Evolutionary conservation across 495 filamentous ascomycete genomes (phyloP), one percentile per base, ranked within the genome.

Genomic region (Astrothelium macrocarpum): DNA sequence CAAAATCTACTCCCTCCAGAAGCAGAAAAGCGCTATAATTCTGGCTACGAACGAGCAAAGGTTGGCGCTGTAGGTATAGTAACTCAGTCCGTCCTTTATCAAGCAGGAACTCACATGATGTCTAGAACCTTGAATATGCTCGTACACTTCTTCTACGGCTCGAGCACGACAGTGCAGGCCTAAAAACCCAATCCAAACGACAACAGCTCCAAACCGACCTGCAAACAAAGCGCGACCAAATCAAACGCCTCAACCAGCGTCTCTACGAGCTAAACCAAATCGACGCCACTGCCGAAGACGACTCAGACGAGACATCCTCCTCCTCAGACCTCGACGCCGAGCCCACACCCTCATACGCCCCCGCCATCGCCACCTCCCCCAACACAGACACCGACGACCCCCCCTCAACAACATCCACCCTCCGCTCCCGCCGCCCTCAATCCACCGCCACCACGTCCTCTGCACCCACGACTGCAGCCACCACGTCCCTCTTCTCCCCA

Each of bases 111-210:
- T 56, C 7, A 56, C 25, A 9, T 29, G 49, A 11, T 29, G 0
- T 62, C 23, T 61, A 91, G 85, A 96, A 94, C 70, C 76, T 96
- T 67, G 87, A 89, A 71, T 86, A 90, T 71, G 91, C 91, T 10
- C 85, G 86, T 59, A 81, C 82, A 1, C 82, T 90, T 58, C 87
- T 96, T 49, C 80, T 87, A 32, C 82, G 81, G 61, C 82, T 95
- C 26, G 91, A 96, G 71, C 89, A 90, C 64, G 84, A 87, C 49
- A 82, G 86, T 32, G 76, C 84, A 4, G 71, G 77, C 49, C 74
- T 90, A 65, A 90, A 90, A 73, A 78, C 84, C 23, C 80, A 81
- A 60, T 76, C 84, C 42, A 83, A 82, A 61, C 84, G 86, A 49
- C 82, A 90, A 64, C 83, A 85, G 59, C 74, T 83, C 14, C 88